Conservation (phyloP, 768 basidiomycete species). For the Leccinellum rugosiceps region DNA sequence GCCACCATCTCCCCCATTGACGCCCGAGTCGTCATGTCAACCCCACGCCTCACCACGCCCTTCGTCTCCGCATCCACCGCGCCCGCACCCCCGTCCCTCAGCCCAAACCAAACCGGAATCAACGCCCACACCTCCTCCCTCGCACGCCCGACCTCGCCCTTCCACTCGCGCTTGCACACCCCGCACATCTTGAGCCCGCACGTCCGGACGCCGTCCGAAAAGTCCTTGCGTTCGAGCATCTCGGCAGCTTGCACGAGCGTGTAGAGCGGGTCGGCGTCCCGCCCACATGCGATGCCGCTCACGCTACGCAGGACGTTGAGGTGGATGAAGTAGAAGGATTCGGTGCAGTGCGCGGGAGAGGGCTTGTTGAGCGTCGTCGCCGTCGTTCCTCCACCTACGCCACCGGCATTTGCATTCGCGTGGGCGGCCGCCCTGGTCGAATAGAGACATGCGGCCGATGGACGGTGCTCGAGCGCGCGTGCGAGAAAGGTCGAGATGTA, state of each 20-base stretch:
- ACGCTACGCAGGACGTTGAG: slow-evolving; percentile 69
- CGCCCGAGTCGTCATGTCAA: not conserved
- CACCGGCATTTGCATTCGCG: not conserved
- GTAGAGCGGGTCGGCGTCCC: slow-evolving; percentile 72
- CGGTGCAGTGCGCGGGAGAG: slow-evolving; percentile 44
- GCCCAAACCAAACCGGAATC: slow-evolving; percentile 64
- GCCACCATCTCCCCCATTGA: not conserved
- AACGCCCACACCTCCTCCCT: slow-evolving; percentile 59
- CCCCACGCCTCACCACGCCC: not conserved
- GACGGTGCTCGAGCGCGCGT: slow-evolving; percentile 46
- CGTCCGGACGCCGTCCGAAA: slow-evolving; percentile 55
- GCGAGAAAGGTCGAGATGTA: slow-evolving; percentile 62
- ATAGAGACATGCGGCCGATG: slow-evolving; percentile 50
- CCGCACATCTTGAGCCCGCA: slow-evolving; percentile 55
- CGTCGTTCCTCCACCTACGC: not conserved
- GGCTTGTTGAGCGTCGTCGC: not conserved
- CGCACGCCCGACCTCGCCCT: slow-evolving; percentile 38
- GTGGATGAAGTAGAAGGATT: slow-evolving; percentile 75
- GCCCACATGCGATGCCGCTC: slow-evolving; percentile 66
- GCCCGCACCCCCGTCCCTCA: slow-evolving; percentile 24
- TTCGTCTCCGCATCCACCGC: not conserved
- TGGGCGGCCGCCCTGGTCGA: slow-evolving; percentile 20
- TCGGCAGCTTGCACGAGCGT: slow-evolving; percentile 66
- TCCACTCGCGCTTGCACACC: slow-evolving; percentile 49
- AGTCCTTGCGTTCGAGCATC: slow-evolving; percentile 71